Percentiles rank a stretch among this genome's conserved stretches.
Evolutionary conservation across 1,284 basidiomycete genomes (phyloP).

Genomic region (Cerrena zonata): DNA sequence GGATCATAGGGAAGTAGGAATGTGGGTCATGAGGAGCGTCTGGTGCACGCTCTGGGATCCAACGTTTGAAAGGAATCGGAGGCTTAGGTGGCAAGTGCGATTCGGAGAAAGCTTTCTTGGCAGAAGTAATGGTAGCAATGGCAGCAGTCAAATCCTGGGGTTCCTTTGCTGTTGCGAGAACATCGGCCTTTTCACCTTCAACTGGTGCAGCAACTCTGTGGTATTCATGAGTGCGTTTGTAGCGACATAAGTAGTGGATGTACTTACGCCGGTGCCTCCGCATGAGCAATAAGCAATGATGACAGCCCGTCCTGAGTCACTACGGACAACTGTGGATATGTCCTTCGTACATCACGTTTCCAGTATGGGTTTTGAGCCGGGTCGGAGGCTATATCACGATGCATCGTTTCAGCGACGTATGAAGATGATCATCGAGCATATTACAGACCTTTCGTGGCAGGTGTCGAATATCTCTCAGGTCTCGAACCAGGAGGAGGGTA

Average conservation of each 20-base stretch:
- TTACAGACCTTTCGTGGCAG: conserved; percentile 76
- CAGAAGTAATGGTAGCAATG: conserved; percentile 58
- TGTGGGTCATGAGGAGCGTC: conserved; percentile 73
- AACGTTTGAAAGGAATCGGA: conserved; percentile 59
- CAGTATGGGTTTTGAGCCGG: conserved; percentile 84
- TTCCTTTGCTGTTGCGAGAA: conserved; percentile 42
- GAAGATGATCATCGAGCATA: conserved; percentile 15
- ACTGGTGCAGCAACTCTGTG: conserved; percentile 54
- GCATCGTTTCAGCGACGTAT: too few species aligned
- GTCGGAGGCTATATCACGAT: conserved; percentile 58
- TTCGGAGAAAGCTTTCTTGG: conserved; percentile 58
- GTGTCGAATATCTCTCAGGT: conserved; percentile 79
- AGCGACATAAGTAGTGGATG: not conserved
- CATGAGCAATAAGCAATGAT: conserved; percentile 76
- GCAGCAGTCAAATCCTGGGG: conserved; percentile 62
- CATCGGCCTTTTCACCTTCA: conserved; percentile 35
- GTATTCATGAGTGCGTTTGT: not conserved
- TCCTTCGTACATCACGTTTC: conserved; percentile 89
- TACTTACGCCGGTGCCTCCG: conserved; percentile 61
- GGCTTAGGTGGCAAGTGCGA: conserved; percentile 68
- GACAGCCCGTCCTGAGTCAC: conserved; percentile 80
- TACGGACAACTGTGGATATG: conserved; percentile 83
- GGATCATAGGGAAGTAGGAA: conserved; percentile 80
- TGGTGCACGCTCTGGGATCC: conserved; percentile 61
- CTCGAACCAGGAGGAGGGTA: conserved; percentile 84